A percentile compares a stretch with the other conserved stretches of the same genome.
Conservation (phyloP, 352 stramenopile genomes). For the Plasmopara halstedii region DNA sequence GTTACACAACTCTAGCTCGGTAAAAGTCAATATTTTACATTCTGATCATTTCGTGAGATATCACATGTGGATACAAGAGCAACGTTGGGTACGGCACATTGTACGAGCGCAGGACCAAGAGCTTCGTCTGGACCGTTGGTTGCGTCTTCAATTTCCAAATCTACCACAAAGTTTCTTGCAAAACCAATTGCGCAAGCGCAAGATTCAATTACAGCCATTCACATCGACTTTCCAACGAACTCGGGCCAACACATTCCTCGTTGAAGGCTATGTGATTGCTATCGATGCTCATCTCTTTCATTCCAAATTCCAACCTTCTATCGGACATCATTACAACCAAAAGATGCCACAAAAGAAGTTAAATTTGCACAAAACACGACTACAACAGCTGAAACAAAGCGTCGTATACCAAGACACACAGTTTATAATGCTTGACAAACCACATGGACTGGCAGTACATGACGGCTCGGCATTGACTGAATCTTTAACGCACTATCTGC, state of each 20-base stretch:
- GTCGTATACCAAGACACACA: conserved; percentile 47
- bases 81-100: conserved; percentile 46
- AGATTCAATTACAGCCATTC: conserved; percentile 37
- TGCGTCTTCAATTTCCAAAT: conserved; percentile 40
- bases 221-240: conserved; percentile 1
- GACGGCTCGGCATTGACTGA: conserved; percentile 34
- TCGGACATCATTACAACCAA: conserved; percentile 1
- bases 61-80: conserved; percentile 26
- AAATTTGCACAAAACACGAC: conserved; percentile 1
- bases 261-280: conserved; percentile 31
- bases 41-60: neutral
- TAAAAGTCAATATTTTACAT: too few relatives aligned
- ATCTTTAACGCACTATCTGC: conserved; percentile 41
- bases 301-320: conserved; percentile 13
- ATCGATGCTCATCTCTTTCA: conserved; percentile 49
- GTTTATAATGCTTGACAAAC: conserved; percentile 64
- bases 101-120: conserved; percentile 40
- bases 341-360: neutral
- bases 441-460: conserved; percentile 58
- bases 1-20: too few relatives aligned
- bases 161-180: conserved; percentile 56
- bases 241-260: conserved; percentile 30
- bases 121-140: conserved; percentile 64
- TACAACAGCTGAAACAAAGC: conserved; percentile 24
- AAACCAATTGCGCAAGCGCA: conserved; percentile 53